Conservation (phyloP, 306 rosid species). For the Betula pendula region DNA sequence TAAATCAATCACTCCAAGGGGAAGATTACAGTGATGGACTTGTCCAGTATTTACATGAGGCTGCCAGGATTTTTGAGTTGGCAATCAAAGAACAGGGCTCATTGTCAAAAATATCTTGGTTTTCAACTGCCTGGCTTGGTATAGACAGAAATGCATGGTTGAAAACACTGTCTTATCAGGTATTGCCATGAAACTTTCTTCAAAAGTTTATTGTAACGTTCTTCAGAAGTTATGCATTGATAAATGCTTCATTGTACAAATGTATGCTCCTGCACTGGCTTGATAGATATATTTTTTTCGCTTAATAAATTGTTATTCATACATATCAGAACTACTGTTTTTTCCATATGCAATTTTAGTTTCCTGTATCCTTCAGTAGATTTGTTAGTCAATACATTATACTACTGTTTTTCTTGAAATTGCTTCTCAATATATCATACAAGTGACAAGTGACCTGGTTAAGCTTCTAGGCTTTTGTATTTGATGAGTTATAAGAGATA, state of each 20-base stretch:
- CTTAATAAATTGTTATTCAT: not conserved
- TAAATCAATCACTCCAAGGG: conserved; percentile 61
- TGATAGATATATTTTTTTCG: not conserved
- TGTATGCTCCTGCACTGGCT: not conserved
- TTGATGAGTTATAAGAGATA: not conserved
- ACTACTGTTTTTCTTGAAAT: not conserved
- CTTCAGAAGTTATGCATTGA: not conserved
- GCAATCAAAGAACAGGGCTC: conserved; percentile 76
- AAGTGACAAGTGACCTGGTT: too few species aligned
- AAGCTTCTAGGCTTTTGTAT: not conserved
- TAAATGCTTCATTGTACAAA: conserved; percentile 10
- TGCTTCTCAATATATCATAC: not conserved
- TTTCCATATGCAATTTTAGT: not conserved
- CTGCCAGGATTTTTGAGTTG: conserved; percentile 88
- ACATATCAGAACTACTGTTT: not conserved
- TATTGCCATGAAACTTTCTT: conserved; percentile 26
- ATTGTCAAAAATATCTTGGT: conserved; percentile 58
- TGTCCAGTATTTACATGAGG: conserved; percentile 82
- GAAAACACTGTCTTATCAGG: conserved; percentile 87
- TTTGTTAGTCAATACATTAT: not conserved
- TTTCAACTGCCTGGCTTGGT: conserved; percentile 88
- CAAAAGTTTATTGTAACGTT: not conserved
- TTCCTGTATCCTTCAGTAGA: not conserved
- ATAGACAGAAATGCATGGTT: conserved; percentile 88
- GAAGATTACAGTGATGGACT: conserved; percentile 75